Base-by-base conservation (phyloP, 2,329 filamentous ascomycete species). In the Diaporthe australafricana region DNA sequence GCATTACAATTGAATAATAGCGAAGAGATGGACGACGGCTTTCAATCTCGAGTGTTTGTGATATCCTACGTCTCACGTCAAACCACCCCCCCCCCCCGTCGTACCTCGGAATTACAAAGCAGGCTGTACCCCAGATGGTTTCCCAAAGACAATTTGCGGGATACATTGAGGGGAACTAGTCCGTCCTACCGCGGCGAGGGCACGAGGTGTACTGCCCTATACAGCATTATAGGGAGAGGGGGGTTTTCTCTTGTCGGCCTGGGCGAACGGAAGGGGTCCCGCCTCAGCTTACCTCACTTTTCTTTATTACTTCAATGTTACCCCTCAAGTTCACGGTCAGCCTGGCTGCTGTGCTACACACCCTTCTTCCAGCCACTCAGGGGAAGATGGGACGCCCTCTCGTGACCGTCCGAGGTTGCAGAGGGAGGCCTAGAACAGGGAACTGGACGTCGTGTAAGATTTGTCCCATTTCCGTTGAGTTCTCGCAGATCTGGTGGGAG, bases 291-390 rank as follows among this genome's bases (percentile, higher is more conserved):
- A 55, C 53, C 52, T 68, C 45, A 57, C 27, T 55, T 27, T 57
- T 48, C 32, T 50, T 68, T 40, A 47, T 35, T 48, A 56, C 52
- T 50, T n/a, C n/a, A n/a, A n/a, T n/a, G n/a, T n/a, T 69, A 38
- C 67, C 65, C 53, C 53, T 55, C 67, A 60, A 60, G 53, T 60
- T 69, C 53, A 50, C 11, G 42, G 42, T 60, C 42, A 57, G 53
- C 53, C 30, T 60, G 42, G 42, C 45, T 60, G 53, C 25, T 45
- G 67, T 69, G 67, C 16, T 20, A 69, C 67, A n/a, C n/a, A 38
- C n/a, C 45, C 27, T 50, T 50, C 60, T 50, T 65, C 42, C 45
- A 65, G 45, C 60, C 60, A 65, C 45, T 65, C 60, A 65, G 30
- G 42, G 60, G 20, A 20, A 65, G 60, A 48, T 25, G 60, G 45